phyloP scores from a whole-genome alignment of 2,329 filamentous ascomycete species.

The Aspergillus piperis region DNA sequence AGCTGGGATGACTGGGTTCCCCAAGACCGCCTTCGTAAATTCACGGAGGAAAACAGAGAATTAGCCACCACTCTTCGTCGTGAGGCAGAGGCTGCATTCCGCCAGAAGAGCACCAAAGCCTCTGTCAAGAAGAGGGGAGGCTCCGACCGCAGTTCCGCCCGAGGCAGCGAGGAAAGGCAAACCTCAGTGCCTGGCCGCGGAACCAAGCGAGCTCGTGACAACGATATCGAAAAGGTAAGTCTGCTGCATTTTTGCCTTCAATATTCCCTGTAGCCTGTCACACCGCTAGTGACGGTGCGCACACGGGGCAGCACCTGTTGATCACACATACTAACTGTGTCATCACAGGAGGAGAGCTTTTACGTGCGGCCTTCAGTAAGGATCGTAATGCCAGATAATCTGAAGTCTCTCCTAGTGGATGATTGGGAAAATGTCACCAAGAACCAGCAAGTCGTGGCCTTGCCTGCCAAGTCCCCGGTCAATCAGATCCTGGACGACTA shows the following conservation, averaged over 20 bases:
- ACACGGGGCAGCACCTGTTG: background rate
- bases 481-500: conserved; percentile 80
- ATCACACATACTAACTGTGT: conserved; percentile 8
- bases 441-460: conserved; percentile 81
- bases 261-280: background rate
- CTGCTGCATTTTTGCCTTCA: conserved; percentile 2
- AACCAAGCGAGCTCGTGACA: conserved; percentile 48
- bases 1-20: conserved; percentile 99
- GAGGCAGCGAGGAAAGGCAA: conserved; percentile 49
- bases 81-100: conserved; percentile 41
- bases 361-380: conserved; percentile 81
- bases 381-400: conserved; percentile 79
- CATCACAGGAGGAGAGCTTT: conserved; percentile 79
- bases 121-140: conserved; percentile 43
- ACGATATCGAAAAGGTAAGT: conserved; percentile 51
- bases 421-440: conserved; percentile 99
- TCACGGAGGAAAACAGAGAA: conserved; percentile 92
- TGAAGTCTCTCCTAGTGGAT: conserved; percentile 92
- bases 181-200: conserved; percentile 46
- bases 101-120: conserved; percentile 36
- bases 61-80: conserved; percentile 62
- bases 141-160: conserved; percentile 46
- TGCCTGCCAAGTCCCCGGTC: conserved; percentile 77
- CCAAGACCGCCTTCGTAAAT: conserved; percentile 88
- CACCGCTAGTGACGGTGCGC: background rate